Base-by-base conservation (phyloP, 148 eudicot species). In the Silene latifolia region DNA sequence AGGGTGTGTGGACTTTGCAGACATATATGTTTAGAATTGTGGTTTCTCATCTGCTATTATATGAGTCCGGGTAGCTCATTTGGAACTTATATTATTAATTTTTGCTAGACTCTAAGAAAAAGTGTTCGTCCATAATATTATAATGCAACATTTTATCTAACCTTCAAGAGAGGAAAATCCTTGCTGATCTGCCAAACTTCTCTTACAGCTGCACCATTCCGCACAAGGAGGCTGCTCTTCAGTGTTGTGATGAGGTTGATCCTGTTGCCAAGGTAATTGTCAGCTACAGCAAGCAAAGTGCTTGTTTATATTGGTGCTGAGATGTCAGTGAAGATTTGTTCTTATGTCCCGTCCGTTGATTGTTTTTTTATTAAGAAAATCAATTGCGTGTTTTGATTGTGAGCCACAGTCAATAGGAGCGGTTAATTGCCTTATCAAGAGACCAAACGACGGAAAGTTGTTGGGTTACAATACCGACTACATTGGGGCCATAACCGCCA, bases 171-270 rank as follows among this genome's bases (percentile, higher is more conserved):
- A 53, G 11, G 25, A 10, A 53, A 53, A 42, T 9, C 51, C 69
- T 7, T 29, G 8, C 32, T 21, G 11, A 24, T 67, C 53, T 67
- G 44, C 7, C 53, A 44, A 67, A 24, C 59, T 69, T 64, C 4
- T 69, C 25, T 3, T 80, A 71, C 81, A 83, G 86, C 73, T 81
- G 72, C 69, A 83, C 86, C 51, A 78, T 83, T 78, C 86, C 86
- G 68, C 86, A 83, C 83, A 83, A 83, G 77, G 72, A 73, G 74
- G 86, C 69, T 74, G 86, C 74, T 42, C 83, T 83, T 58, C 62
- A 75, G 79, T 83, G 86, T 46, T 83, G 81, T 78, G 83, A 83
- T 67, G 86, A 80, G 67, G 86, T 80, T 19, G 86, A 83, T 78
- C 86, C 83, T 9, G 78, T 80, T 67, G 86, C 86, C 56, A 48